Evolutionary conservation across 805 yeast genomes (phyloP), one percentile per base, ranked within the genome.

Genomic region (Vanderwaltozyma yarrowii): DNA sequence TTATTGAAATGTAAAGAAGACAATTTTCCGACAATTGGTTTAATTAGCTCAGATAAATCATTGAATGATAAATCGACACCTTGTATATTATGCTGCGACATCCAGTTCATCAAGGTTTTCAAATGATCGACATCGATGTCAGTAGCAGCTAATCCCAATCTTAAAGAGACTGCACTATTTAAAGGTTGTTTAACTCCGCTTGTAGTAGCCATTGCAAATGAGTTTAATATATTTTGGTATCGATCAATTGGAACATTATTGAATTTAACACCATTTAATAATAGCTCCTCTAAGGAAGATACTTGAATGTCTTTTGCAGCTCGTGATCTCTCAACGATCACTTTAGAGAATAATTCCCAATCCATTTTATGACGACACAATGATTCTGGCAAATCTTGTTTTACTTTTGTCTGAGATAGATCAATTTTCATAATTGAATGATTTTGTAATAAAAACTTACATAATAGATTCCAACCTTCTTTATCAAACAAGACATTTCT

Each of bases 1-100:
- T 62, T 39, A 3, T 41, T 41, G 21, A 34, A 51, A 15, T 40
- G 31, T 26, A 50, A 37, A 3, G 46, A 20, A 2, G 56, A 45
- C 1, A 58, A 37, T 33, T 44, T 51, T 11, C 48, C 48, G 16
- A 47, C 52, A 26, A 52, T 51, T 10, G 50, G 49, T 35, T 50
- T 59, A 42, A 54, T 53, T 39, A 57, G 32, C 11, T 55, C 47
- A 14, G 54, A 51, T 27, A 81, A 60, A 54, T 84, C 88, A 54
- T 88, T 88, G 52, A 80, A 88, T 3, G 94, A 94, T 16, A 88
- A 50, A 64, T 87, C 96, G 5, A 88, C 58, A 3, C 96, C 96
- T 45, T 48, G 62, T 51, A 56, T 59, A 58, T 43, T 56, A 35
- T 45, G 56, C 16, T 48, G 56, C 36, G 63, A 50, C 39, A 81